Base-by-base conservation (phyloP, 352 stramenopile genomes). In the Plasmopara muralis region DNA sequence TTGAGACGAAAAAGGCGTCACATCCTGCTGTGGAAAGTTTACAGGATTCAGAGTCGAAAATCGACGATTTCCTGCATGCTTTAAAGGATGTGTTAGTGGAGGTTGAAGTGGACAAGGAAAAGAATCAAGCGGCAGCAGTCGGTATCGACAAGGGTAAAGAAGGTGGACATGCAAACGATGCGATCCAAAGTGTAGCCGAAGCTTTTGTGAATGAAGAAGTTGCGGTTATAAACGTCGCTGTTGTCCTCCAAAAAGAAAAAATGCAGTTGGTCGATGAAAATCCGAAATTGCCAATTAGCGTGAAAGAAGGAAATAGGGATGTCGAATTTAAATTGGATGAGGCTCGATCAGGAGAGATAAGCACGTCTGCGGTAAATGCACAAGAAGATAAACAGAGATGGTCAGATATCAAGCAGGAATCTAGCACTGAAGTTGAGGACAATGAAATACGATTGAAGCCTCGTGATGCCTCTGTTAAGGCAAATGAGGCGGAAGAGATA, bases 301-400 rank as follows among this genome's bases (percentile, higher is more conserved):
- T 41, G 10, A 37, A 38, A 42, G 29, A 53, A 43, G 33, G 39
- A 2, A 28, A 66, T 12, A 33, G n/a, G 43, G 15, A 41, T 2
- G 8, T 15, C n/a, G 28, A 50, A 41, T 31, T 18, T 13, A 59
- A 9, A 37, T 40, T 28, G 5, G 16, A 54, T 49, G 43, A 62
- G 9, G 29, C 44, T 47, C 40, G 29, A n/a, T 35, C 25, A 31
- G 43, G 43, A 9, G 10, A 51, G 12, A 30, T 46, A 40, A 44
- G 33, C 25, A 28, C 38, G 13, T 29, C 42, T 45, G 30, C 14
- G 28, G 4, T 25, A 3, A 38, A 5, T 38, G 33, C 33, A 38
- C 20, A 25, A 25, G 20, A 25, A 25, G 20, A 25, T 3, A 25
- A 25, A 25, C 20, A 3, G 20, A 25, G 20, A 25, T 3, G 20